phyloP scores from a whole-genome alignment of 225 moss, liverwort and hornwort genomes.

The Marchantia polymorpha region DNA sequence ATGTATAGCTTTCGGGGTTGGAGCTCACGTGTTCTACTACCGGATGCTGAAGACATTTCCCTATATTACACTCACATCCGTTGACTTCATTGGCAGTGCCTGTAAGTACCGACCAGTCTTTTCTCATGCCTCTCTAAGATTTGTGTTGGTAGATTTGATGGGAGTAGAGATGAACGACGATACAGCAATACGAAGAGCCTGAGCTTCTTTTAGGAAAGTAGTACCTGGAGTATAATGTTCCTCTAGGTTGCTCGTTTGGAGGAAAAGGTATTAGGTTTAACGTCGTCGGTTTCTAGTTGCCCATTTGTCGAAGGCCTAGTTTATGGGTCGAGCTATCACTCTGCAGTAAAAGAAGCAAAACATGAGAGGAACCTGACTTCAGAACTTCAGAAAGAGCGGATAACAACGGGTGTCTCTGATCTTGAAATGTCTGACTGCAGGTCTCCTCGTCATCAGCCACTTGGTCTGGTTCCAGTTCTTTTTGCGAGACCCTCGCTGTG shows the following conservation, averaged over 20 bases:
- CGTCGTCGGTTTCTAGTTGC: too few species aligned
- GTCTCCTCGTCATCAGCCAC: slow-evolving; percentile 65
- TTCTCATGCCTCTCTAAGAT: background rate
- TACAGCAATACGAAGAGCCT: too few species aligned
- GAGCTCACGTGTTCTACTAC: slow-evolving; percentile 71
- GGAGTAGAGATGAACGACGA: too few species aligned
- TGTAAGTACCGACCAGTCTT: slow-evolving; percentile 27
- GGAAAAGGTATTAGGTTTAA: background rate
- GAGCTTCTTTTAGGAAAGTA: too few species aligned
- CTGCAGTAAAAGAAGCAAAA: too few species aligned
- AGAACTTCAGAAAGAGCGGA: background rate
- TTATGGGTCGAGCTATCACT: too few species aligned
- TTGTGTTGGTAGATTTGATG: background rate
- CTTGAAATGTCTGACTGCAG: slow-evolving; percentile 15
- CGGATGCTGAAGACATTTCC: slow-evolving; percentile 85
- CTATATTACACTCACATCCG: slow-evolving; percentile 65
- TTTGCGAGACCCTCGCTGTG: slow-evolving; percentile 75
- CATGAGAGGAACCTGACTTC: too few species aligned
- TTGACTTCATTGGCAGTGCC: slow-evolving; percentile 72
- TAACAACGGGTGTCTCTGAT: background rate
- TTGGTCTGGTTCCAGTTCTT: slow-evolving; percentile 82
- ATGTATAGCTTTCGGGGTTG: slow-evolving; percentile 61
- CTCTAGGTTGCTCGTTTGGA: background rate
- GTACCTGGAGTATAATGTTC: background rate
- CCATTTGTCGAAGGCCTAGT: too few species aligned